Base-by-base conservation (phyloP, 2,329 filamentous ascomycete genomes). In the Lachnellula willkommii region DNA sequence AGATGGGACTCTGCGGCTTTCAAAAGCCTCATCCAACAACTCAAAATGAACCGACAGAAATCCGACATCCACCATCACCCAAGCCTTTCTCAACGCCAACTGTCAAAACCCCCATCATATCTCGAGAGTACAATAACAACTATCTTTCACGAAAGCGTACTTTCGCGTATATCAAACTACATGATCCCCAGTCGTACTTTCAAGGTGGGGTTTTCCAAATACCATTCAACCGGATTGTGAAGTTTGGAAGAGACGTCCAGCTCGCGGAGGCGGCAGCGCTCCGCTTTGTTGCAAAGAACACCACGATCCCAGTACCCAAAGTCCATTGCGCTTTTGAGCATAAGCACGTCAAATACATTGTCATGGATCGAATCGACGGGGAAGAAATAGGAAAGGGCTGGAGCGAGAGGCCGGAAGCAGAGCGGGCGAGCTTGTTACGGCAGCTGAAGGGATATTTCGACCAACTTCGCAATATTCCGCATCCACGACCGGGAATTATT, bases 341-440 rank as follows among this genome's bases (percentile, higher is more conserved):
- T 43, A 55, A 55, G 5, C 65, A 57, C 4, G 26, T 5, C 14
- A 71, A 68, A 0, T 75, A 74, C 39, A 72, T 73, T 37, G 60
- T 71, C 42, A 74, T 74, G 70, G 67, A 71, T 59, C 67, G 65
- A 49, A 70, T 73, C 22, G 57, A 67, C 24, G 71, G 71, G 8
- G 61, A 69, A 1, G 68, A 65, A 1, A 64, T 73, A 55, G 63
- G 60, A 20, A 24, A 14, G 22, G 46, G 32, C 45, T 54, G 55
- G 51, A 40, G 14, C 37, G 37, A 40, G 8, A 15, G 37, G 15
- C 37, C 37, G 14, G 37, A 40, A 12, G 15, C 15, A 0, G 37
- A 40, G 15, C 5, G n/a, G 2, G 15, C 14, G 15, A 40, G 37
- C 37, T 4, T 40, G 5, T 9, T 40, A 9, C n/a, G 5, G n/a